Percentiles rank a stretch among this genome's conserved stretches.
Conservation (phyloP, 129 eudicot genomes). For the Solidago caesia region DNA sequence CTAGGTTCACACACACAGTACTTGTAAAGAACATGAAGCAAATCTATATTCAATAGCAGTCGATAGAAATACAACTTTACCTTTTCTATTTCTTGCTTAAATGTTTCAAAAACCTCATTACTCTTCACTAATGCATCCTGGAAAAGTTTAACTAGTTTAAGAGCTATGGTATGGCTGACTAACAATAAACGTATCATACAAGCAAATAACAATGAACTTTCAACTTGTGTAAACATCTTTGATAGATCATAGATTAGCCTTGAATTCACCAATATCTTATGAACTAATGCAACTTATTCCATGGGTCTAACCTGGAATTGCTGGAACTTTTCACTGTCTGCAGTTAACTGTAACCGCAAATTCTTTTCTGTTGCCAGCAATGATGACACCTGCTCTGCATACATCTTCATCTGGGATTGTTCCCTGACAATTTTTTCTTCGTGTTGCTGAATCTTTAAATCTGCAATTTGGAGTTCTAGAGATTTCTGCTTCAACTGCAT, state of each 20-base stretch:
- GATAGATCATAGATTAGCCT: not conserved
- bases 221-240: not conserved
- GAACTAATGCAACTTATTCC: not conserved
- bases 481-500: slow-evolving; percentile 90
- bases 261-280: not conserved
- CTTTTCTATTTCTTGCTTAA: slow-evolving; percentile 95
- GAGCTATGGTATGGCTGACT: not conserved
- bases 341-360: slow-evolving; percentile 80
- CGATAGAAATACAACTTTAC: slow-evolving; percentile 32
- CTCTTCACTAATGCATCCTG: slow-evolving; percentile 98
- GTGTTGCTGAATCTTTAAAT: slow-evolving; percentile 79
- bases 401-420: slow-evolving; percentile 79
- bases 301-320: slow-evolving; percentile 71
- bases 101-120: slow-evolving; percentile 95
- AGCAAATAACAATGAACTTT: not conserved
- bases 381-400: slow-evolving; percentile 90
- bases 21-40: not conserved
- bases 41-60: slow-evolving; percentile 11
- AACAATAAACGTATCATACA: slow-evolving; percentile 3
- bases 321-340: slow-evolving; percentile 96
- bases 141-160: slow-evolving; percentile 20
- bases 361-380: slow-evolving; percentile 82
- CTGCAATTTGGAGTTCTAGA: slow-evolving; percentile 91
- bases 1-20: slow-evolving; percentile 39
- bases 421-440: slow-evolving; percentile 77